Percentiles rank a stretch among this genome's conserved stretches.
Conservation (phyloP, 805 yeast genomes). For the Pichia membranifaciens region DNA sequence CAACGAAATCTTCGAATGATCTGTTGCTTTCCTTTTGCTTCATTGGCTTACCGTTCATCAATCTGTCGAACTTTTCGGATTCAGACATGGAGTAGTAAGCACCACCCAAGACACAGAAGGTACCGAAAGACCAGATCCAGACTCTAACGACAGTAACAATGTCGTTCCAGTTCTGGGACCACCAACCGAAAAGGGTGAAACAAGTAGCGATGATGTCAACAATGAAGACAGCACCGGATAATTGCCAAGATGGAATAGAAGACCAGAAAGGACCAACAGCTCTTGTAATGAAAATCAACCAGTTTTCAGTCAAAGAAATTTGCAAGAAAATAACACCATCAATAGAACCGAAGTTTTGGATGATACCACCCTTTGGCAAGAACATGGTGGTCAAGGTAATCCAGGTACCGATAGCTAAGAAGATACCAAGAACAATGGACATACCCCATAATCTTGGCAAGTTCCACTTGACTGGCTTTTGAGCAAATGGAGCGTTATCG, state of each 20-base stretch:
- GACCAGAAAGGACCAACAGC: constrained; percentile 98
- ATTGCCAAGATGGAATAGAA: constrained; percentile 89
- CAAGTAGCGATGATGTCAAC: constrained; percentile 86
- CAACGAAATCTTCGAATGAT: constrained; percentile 75
- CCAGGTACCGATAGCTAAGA: constrained; percentile 87
- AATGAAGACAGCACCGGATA: constrained; percentile 80
- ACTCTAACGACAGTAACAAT: constrained; percentile 85
- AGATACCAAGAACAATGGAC: constrained; percentile 75
- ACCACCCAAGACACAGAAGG: constrained; percentile 91
- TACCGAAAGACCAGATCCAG: constrained; percentile 90
- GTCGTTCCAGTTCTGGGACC: constrained; percentile 93
- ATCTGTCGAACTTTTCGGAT: constrained; percentile 66
- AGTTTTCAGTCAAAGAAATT: constrained; percentile 88
- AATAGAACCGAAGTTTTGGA: constrained; percentile 87
- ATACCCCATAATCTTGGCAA: constrained; percentile 92
- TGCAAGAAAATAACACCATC: constrained; percentile 89
- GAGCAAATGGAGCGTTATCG: constrained; percentile 84
- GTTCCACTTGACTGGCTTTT: constrained; percentile 90
- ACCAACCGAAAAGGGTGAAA: constrained; percentile 90
- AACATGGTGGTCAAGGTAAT: constrained; percentile 88
- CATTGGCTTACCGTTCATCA: constrained; percentile 67
- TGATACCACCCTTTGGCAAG: constrained; percentile 79
- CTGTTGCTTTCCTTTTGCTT: constrained; percentile 50
- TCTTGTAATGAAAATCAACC: constrained; percentile 92
- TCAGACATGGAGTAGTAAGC: constrained; percentile 84